Conservation (phyloP, 2,329 filamentous ascomycete genomes). For the Pezicula rhizophila region DNA sequence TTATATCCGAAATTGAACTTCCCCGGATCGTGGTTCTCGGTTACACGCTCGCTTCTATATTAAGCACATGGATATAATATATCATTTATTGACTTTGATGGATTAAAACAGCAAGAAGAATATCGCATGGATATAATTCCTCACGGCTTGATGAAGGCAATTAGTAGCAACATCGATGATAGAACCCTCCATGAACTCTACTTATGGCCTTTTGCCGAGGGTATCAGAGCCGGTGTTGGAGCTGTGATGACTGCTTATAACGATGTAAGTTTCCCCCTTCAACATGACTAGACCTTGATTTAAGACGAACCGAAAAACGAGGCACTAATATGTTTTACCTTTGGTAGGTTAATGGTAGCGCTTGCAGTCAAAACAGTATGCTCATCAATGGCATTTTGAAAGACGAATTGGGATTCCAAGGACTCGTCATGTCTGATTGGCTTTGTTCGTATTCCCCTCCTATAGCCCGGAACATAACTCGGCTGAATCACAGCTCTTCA, state of each 20-base stretch:
- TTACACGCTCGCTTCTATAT: no score
- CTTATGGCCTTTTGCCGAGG: slow-evolving; percentile 50
- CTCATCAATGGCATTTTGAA: slow-evolving; percentile 65
- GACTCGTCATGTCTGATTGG: slow-evolving; percentile 25
- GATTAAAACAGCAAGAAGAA: slow-evolving; percentile 17
- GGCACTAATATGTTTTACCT: background rate
- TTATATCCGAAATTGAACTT: background rate
- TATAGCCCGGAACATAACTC: no score
- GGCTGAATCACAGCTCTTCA: no score
- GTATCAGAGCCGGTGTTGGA: slow-evolving; percentile 66
- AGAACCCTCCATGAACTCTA: slow-evolving; percentile 56
- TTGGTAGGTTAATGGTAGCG: slow-evolving; percentile 56
- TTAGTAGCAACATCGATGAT: slow-evolving; percentile 48
- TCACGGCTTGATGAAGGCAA: slow-evolving; percentile 27
- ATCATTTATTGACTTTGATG: background rate
- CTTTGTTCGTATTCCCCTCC: background rate
- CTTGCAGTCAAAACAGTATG: slow-evolving; percentile 62
- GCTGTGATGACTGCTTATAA: slow-evolving; percentile 83
- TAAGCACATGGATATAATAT: background rate
- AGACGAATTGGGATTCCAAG: slow-evolving; percentile 68
- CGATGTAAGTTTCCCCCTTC: slow-evolving; percentile 31
- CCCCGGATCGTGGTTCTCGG: no score
- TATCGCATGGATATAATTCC: slow-evolving; percentile 25
- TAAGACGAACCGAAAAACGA: background rate
- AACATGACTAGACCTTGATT: background rate